Base-by-base conservation (phyloP, 2,329 filamentous ascomycete species). In the Colletotrichum phormii region DNA sequence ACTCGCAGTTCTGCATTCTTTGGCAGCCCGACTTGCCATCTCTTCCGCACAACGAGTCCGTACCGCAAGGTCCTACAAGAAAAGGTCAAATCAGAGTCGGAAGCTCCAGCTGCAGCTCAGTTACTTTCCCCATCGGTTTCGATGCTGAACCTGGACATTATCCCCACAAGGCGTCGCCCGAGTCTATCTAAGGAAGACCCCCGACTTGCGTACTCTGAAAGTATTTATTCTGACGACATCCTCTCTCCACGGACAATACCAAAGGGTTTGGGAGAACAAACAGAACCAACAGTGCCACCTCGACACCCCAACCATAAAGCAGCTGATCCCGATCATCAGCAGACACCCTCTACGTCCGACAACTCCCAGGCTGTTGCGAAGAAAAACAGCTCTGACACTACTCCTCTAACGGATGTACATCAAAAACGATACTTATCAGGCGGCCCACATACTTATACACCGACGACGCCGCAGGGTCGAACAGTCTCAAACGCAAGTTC, bases 41-140 rank as follows among this genome's bases (percentile, higher is more conserved):
- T 89, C 0, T 89, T 90, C 72, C 84, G 88, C 33, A 87, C 87
- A 0, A 81, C 84, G 31, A 91, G 89, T 66, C 88, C 89, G 0
- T 92, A 88, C 75, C 86, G 89, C 3, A 86, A 86, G 31, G 86
- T 86, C 2, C 76, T 91, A 37, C 84, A 83, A 57, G 83, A 85
- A 62, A 86, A 80, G 1, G 88, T 89, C 75, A 80, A 81, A 67
- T 77, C 80, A 8, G 81, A 81, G 18, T 76, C 83, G 8, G 77
- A 79, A 18, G 74, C 72, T 2, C 74, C 78, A 5, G 74, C 72
- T 1, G 73, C 78, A 5, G 70, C 15, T 29, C n/a, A 76, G 3
- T 68, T 71, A 0, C 78, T 74, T 6, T 78, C 79, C 4, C 51
- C 68, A 49, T 62, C 63, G 12, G 29, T 35, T 26, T 75, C 80